Evolutionary conservation across 208 protist genomes (phyloP).

Genomic region (Leishmania aethiopica): DNA sequence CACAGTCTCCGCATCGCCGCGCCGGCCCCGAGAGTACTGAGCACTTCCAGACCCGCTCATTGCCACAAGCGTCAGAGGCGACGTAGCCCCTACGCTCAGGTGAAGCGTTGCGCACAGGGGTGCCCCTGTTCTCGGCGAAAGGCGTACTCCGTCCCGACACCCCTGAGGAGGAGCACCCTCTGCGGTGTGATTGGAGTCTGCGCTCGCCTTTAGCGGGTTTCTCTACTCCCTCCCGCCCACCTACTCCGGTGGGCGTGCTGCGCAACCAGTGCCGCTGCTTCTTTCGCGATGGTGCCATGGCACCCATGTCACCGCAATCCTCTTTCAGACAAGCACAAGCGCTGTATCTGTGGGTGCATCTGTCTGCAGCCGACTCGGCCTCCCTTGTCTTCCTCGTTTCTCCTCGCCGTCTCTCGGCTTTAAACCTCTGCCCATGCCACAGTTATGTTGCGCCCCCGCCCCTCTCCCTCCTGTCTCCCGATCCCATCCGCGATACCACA

Average conservation of each 20-base stretch:
- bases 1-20: neutral
- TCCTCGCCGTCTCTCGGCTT: neutral
- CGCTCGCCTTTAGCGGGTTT: neutral
- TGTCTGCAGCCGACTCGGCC: neutral
- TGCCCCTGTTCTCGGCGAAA: neutral
- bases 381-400: neutral
- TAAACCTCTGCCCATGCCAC: neutral
- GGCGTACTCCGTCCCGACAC: neutral
- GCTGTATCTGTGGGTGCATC: neutral
- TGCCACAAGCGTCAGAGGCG: conserved; percentile 1
- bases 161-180: neutral
- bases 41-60: neutral
- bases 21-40: neutral
- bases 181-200: neutral
- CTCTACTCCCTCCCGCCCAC: neutral
- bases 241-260: neutral
- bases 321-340: neutral
- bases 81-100: neutral
- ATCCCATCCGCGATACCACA: neutral
- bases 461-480: neutral
- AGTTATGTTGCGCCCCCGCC: neutral
- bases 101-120: neutral
- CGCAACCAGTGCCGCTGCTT: neutral
- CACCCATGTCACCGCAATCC: neutral
- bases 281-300: neutral